phyloP scores from a whole-genome alignment of 495 filamentous ascomycete genomes.

The Aspergillus avenaceus region DNA sequence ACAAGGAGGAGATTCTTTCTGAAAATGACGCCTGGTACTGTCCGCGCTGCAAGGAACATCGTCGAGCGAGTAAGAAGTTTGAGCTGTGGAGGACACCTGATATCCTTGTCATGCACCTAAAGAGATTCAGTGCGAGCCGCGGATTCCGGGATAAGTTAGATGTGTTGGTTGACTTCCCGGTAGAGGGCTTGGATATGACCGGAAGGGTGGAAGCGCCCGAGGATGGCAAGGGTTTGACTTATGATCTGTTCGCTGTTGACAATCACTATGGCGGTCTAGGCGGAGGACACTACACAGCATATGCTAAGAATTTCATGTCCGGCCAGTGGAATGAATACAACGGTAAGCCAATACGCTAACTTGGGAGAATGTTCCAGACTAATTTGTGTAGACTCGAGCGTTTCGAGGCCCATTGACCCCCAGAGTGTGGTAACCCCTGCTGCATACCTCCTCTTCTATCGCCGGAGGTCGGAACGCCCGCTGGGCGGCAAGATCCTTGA shows the following conservation, averaged over 20 bases:
- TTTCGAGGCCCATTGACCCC: constrained; percentile 50
- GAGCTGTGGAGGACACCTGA: constrained; percentile 96
- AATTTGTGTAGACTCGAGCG: constrained; percentile 59
- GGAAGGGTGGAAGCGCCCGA: constrained; percentile 71
- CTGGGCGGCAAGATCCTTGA: constrained; percentile 75
- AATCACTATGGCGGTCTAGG: constrained; percentile 90
- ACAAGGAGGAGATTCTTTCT: constrained; percentile 83
- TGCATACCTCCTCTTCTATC: constrained; percentile 95
- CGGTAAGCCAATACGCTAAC: constrained; percentile 49
- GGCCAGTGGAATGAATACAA: constrained; percentile 90
- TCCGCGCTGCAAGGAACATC: constrained; percentile 88
- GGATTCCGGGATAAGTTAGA: constrained; percentile 84
- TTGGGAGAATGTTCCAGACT: constrained; percentile 4
- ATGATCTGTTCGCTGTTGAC: constrained; percentile 92
- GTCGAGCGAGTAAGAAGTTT: constrained; percentile 89
- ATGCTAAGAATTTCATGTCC: constrained; percentile 84
- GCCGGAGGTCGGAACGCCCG: constrained; percentile 69
- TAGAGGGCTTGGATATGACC: constrained; percentile 79
- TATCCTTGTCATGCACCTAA: constrained; percentile 90
- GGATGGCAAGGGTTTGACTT: constrained; percentile 73
- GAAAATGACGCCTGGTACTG: constrained; percentile 97
- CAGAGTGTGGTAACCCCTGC: constrained; percentile 57
- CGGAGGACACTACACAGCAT: constrained; percentile 94
- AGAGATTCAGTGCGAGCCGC: constrained; percentile 79
- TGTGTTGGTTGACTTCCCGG: constrained; percentile 84